phyloP scores from a whole-genome alignment of 495 filamentous ascomycete species.

The Glarea lozoyensis region DNA sequence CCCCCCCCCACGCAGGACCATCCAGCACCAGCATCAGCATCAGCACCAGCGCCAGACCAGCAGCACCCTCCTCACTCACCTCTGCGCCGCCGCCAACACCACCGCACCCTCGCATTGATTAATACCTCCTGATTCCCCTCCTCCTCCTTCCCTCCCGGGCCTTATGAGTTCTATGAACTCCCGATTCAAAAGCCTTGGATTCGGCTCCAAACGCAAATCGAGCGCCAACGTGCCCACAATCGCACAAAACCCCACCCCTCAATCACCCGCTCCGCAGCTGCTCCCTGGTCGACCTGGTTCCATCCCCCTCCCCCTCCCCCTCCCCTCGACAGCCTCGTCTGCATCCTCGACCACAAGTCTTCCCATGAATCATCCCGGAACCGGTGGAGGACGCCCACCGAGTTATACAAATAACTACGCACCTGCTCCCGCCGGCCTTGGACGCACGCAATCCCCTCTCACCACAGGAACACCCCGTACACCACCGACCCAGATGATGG shows the following conservation, averaged over 20 bases:
- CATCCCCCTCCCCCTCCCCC: constrained; percentile 3
- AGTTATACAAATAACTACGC: constrained; percentile 62
- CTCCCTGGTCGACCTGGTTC: too few relatives aligned
- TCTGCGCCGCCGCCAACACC: too few relatives aligned
- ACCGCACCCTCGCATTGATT: constrained; percentile 4
- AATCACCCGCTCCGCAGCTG: constrained; percentile 25
- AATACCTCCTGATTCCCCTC: constrained; percentile 7
- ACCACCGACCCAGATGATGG: constrained; percentile 52
- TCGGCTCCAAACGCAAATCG: constrained; percentile 29
- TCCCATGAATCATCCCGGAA: constrained; percentile 46
- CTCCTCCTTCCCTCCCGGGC: constrained; percentile 17
- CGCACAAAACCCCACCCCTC: constrained; percentile 23
- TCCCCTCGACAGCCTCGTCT: constrained; percentile 20
- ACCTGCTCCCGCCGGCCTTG: constrained; percentile 24
- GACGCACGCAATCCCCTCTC: constrained; percentile 49
- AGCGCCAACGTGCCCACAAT: constrained; percentile 13
- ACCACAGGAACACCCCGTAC: constrained; percentile 38
- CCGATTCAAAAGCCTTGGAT: constrained; percentile 46
- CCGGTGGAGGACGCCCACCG: constrained; percentile 54
- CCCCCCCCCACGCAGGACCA: too few relatives aligned
- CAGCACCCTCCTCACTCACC: neutral
- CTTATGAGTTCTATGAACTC: constrained; percentile 56
- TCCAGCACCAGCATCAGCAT: too few relatives aligned
- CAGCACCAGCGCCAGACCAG: neutral
- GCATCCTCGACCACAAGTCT: constrained; percentile 40